Evolutionary conservation across 345 rosid species (phyloP).

Genomic region (Camelina sativa): DNA sequence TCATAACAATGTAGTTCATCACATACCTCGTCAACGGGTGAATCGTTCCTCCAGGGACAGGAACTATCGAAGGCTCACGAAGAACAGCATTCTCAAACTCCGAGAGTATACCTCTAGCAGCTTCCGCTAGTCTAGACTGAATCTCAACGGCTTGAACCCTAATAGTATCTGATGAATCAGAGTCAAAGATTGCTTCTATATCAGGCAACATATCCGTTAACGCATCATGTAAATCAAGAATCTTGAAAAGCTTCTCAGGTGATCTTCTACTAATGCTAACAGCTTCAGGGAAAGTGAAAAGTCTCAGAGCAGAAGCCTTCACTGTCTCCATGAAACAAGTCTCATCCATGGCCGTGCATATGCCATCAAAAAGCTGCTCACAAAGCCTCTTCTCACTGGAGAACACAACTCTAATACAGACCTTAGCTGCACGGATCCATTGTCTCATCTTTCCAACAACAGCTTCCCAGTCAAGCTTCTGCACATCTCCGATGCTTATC

Average conservation of each 20-base stretch:
- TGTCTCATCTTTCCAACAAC: slow-evolving; percentile 73
- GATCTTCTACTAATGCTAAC: slow-evolving; percentile 87
- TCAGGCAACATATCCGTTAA: slow-evolving; percentile 71
- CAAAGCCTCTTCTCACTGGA: slow-evolving; percentile 89
- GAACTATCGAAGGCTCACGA: slow-evolving; percentile 73
- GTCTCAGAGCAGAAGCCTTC: slow-evolving; percentile 70
- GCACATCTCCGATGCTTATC: slow-evolving; percentile 85
- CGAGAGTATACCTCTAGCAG: slow-evolving; percentile 79
- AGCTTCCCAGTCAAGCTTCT: slow-evolving; percentile 77
- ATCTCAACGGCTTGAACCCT: slow-evolving; percentile 83
- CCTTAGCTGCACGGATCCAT: slow-evolving; percentile 91
- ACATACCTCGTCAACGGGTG: slow-evolving; percentile 97
- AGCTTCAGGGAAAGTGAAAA: slow-evolving; percentile 92
- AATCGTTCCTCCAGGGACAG: slow-evolving; percentile 90
- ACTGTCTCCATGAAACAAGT: slow-evolving; percentile 89
- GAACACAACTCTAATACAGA: slow-evolving; percentile 71
- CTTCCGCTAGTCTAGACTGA: slow-evolving; percentile 78
- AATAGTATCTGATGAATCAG: slow-evolving; percentile 59
- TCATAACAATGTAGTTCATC: slow-evolving; percentile 88
- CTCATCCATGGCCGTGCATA: slow-evolving; percentile 51
- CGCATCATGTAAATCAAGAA: slow-evolving; percentile 85
- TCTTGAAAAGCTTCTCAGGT: slow-evolving; percentile 93
- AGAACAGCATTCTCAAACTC: slow-evolving; percentile 87
- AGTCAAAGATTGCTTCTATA: slow-evolving; percentile 74
- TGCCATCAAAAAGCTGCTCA: slow-evolving; percentile 67